Evolutionary conservation across 2,329 filamentous ascomycete species (phyloP).

Genomic region (Aspergillus calidoustus): DNA sequence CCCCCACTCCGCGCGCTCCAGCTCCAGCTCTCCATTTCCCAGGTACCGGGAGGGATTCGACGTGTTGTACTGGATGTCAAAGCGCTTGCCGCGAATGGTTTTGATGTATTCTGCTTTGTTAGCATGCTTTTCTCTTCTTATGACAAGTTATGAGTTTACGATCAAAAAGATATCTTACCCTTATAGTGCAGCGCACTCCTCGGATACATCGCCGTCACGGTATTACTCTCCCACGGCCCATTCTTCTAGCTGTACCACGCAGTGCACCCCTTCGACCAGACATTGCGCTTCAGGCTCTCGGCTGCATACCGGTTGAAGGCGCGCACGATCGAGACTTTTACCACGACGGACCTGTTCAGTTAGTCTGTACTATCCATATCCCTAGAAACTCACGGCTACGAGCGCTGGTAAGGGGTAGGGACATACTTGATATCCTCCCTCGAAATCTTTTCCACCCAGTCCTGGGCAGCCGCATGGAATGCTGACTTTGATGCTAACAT

Average conservation of each 20-base stretch:
- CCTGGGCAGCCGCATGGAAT: too few relatives aligned
- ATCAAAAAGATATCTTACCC: slow-evolving; percentile 13
- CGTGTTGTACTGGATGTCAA: slow-evolving; percentile 23
- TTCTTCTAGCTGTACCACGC: slow-evolving; percentile 30
- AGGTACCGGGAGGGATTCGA: slow-evolving; percentile 21
- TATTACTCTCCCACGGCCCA: slow-evolving; percentile 10
- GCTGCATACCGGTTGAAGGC: slow-evolving; percentile 30
- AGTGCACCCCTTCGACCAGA: slow-evolving; percentile 34
- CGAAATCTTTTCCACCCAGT: slow-evolving; percentile 28
- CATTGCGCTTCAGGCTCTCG: slow-evolving; percentile 28
- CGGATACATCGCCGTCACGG: slow-evolving; percentile 31
- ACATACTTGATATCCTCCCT: slow-evolving; percentile 23
- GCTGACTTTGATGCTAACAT: too few relatives aligned
- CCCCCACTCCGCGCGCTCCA: slow-evolving; percentile 15
- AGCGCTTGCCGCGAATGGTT: slow-evolving; percentile 24
- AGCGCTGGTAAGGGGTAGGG: too few relatives aligned
- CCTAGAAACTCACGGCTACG: too few relatives aligned
- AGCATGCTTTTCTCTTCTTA: background rate
- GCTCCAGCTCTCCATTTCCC: slow-evolving; percentile 21
- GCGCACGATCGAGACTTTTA: slow-evolving; percentile 24
- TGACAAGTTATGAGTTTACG: too few relatives aligned
- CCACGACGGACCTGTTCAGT: slow-evolving; percentile 18
- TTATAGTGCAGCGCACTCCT: slow-evolving; percentile 32
- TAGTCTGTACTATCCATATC: background rate
- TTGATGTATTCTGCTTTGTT: slow-evolving; percentile 16